Percentiles rank a stretch among this genome's conserved stretches.
Conservation (phyloP, 345 rosid genomes). For the Gossypium mustelinum region DNA sequence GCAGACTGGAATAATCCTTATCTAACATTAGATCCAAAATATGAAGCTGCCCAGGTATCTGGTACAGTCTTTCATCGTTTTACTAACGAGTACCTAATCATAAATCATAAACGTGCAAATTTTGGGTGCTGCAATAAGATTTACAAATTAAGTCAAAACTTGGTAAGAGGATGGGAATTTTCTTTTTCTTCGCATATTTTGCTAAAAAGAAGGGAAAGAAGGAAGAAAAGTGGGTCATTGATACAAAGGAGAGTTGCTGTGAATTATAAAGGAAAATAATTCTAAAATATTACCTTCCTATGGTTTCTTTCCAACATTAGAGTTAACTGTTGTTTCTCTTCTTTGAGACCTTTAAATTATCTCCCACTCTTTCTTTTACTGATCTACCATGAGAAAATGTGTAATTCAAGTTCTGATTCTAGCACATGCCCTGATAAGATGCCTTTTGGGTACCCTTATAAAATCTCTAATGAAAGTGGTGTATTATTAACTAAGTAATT, state of each 20-base stretch:
- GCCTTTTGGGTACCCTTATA: background rate
- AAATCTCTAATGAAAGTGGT: background rate
- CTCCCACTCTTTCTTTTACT: background rate
- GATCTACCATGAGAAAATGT: background rate
- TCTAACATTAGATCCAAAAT: constrained; percentile 88
- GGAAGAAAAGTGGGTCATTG: background rate
- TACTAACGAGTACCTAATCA: constrained; percentile 1
- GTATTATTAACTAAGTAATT: background rate
- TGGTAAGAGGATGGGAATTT: background rate
- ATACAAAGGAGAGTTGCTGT: background rate
- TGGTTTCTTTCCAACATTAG: constrained; percentile 1
- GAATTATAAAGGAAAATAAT: background rate
- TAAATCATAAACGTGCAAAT: background rate
- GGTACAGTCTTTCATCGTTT: constrained; percentile 22
- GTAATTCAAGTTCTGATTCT: background rate
- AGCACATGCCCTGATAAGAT: background rate
- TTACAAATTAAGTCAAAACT: background rate
- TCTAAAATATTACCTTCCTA: background rate
- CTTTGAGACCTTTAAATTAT: background rate
- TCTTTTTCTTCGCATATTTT: background rate
- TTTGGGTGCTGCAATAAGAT: background rate
- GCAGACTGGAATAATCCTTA: constrained; percentile 88
- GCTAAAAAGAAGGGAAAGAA: constrained; percentile 1
- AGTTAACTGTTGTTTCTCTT: background rate
- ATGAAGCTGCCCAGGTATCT: constrained; percentile 94